Evolutionary conservation across 2,329 filamentous ascomycete species (phyloP).

Genomic region (Aspergillus tamarii): DNA sequence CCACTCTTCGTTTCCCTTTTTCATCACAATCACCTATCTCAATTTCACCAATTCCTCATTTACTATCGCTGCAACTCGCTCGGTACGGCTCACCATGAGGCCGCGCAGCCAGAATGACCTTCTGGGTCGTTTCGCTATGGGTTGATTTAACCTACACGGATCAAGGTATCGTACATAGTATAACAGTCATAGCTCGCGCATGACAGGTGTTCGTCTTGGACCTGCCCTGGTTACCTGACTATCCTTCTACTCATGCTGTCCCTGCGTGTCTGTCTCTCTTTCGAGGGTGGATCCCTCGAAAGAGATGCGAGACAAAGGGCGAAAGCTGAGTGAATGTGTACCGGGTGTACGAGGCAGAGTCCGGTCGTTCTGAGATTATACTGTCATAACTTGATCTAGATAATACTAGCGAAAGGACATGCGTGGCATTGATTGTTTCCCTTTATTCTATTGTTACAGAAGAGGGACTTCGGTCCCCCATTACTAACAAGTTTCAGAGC

Average conservation of each 20-base stretch:
- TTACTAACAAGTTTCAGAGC: conserved; percentile 30
- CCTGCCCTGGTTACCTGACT: conserved; percentile 6
- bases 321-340: conserved; percentile 36
- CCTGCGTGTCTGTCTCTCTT: conserved; percentile 5
- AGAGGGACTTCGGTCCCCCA: conserved; percentile 14
- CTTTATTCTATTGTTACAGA: conserved; percentile 32
- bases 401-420: conserved; percentile 88
- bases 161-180: conserved; percentile 49
- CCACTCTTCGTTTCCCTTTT: background rate
- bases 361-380: conserved; percentile 70
- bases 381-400: conserved; percentile 83
- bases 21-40: background rate
- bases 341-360: background rate
- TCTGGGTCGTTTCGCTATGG: conserved; percentile 31
- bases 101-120: conserved; percentile 26
- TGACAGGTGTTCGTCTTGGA: conserved; percentile 47
- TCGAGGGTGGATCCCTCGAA: background rate
- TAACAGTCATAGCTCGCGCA: conserved; percentile 44
- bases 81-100: conserved; percentile 39
- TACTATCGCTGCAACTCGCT: conserved; percentile 13
- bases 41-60: conserved; percentile 7
- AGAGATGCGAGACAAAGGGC: background rate
- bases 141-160: conserved; percentile 29
- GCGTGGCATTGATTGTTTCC: conserved; percentile 64
- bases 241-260: conserved; percentile 8